Evolutionary conservation across 1,284 basidiomycete species (phyloP).

Genomic region (Tilletia horrida): DNA sequence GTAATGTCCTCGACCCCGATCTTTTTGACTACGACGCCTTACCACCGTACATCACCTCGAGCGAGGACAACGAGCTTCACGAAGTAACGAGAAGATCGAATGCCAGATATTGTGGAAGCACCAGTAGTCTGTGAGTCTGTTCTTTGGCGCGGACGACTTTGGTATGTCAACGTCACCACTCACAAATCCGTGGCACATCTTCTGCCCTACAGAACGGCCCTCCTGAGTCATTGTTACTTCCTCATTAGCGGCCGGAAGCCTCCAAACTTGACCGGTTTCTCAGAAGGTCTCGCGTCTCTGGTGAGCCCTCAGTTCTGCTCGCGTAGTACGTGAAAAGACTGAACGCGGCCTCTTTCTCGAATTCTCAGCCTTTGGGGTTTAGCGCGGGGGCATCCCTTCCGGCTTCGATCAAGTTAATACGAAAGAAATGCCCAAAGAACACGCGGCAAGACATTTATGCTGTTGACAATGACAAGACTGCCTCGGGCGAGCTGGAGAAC

Average conservation of each 20-base stretch:
- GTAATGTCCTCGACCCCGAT: slow-evolving; percentile 72
- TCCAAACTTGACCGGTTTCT: slow-evolving; percentile 51
- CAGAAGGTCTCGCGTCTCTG: slow-evolving; percentile 62
- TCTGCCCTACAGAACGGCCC: slow-evolving; percentile 60
- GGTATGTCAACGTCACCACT: not conserved
- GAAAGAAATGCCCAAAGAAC: not conserved
- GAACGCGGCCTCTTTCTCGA: too few relatives aligned
- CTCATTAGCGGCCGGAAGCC: slow-evolving; percentile 52
- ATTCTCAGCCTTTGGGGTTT: slow-evolving; percentile 6
- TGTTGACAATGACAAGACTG: slow-evolving; percentile 70
- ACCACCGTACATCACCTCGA: slow-evolving; percentile 74
- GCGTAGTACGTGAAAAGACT: too few relatives aligned
- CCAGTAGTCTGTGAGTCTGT: slow-evolving; percentile 68
- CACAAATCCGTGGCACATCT: not conserved
- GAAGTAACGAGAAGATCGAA: slow-evolving; percentile 64
- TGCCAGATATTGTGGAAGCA: slow-evolving; percentile 76
- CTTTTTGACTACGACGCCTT: slow-evolving; percentile 86
- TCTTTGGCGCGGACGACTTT: not conserved
- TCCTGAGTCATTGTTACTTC: slow-evolving; percentile 85
- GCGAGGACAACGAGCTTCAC: slow-evolving; percentile 71
- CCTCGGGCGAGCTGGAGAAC: slow-evolving; percentile 47
- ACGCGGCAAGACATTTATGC: slow-evolving; percentile 61
- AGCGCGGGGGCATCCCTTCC: slow-evolving; percentile 15
- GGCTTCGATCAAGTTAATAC: slow-evolving; percentile 20
- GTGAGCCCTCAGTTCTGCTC: slow-evolving; percentile 57